Base-by-base conservation (phyloP, 2,329 filamentous ascomycete species). In the Pestalotiopsis sp. region DNA sequence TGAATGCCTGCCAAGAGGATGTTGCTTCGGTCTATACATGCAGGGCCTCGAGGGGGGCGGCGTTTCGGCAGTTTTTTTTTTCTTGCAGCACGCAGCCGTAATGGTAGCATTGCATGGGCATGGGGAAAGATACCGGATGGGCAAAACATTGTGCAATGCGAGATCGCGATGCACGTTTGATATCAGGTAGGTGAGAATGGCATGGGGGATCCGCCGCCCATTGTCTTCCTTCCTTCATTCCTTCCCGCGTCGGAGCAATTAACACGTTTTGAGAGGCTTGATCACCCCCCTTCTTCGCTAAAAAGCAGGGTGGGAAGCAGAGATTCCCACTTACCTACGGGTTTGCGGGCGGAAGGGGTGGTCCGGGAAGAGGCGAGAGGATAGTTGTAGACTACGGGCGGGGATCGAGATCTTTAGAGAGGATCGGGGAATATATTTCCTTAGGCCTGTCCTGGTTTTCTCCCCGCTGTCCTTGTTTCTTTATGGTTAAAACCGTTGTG, bases 401-500 rank as follows among this genome's bases (percentile, higher is more conserved):
- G 61, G 49, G 61, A 64, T 64, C 61, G 61, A 64, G 39, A 64
- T 52, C 61, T 27, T 45, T 25, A 49, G 61, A 64, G 61, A 49
- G n/a, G 61, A 64, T 64, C 61, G 61, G 59, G 59, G 61, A 39
- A 41, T 45, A 41, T 49, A 49, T 27, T 25, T 49, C n/a, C 39
- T 49, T 23, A 13, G 31, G 2, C 59, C 25, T 62, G n/a, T 14
- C 59, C 9, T 52, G 45, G 59, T 17, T 39, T 62, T 12, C 25
- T 36, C 13, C 2, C 23, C 25, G 25, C 23, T n/a, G 59, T 31
- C 59, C 14, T 23, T 20, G 59, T 20, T 36, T 36, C 31, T 52
- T 52, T 52, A 59, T 59, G 27, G 57, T 27, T 27, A 59, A 59
- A 27, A 59, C 23, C 57, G 57, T 59, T 27, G 23, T 23, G 20